Evolutionary conservation across 116 monocot genomes (phyloP).

Genomic region (Iris pallida): DNA sequence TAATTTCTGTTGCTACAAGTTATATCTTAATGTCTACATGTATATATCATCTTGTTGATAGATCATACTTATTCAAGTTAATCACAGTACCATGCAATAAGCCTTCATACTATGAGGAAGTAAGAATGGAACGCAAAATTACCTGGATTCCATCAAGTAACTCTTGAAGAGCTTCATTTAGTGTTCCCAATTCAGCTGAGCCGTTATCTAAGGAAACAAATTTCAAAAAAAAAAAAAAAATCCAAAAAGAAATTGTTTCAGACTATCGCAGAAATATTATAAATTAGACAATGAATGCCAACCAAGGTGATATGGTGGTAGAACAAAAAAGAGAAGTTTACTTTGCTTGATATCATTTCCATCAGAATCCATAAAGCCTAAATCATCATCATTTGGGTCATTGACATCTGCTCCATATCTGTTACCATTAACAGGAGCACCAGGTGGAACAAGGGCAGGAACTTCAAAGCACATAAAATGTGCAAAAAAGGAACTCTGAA

Average conservation of each 20-base stretch:
- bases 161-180: slow-evolving; percentile 98
- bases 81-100: too few relatives aligned
- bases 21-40: too few relatives aligned
- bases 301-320: neutral
- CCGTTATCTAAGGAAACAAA: slow-evolving; percentile 36
- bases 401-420: slow-evolving; percentile 35
- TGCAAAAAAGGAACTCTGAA: slow-evolving; percentile 99
- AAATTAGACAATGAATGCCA: neutral
- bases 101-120: too few relatives aligned
- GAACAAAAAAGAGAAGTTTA: slow-evolving; percentile 25
- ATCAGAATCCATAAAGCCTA: slow-evolving; percentile 69
- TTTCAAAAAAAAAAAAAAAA: neutral
- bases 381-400: slow-evolving; percentile 43
- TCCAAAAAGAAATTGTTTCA: too few relatives aligned
- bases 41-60: too few relatives aligned
- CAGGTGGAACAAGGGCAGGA: slow-evolving; percentile 66
- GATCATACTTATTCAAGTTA: too few relatives aligned
- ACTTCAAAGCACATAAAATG: slow-evolving; percentile 99
- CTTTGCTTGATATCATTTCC: slow-evolving; percentile 70
- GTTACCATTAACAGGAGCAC: slow-evolving; percentile 42
- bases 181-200: slow-evolving; percentile 58
- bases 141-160: slow-evolving; percentile 98
- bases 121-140: neutral
- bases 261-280: neutral
- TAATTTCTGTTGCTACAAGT: too few relatives aligned